Conservation (phyloP, 768 basidiomycete genomes). For the Pluteus cervinus region DNA sequence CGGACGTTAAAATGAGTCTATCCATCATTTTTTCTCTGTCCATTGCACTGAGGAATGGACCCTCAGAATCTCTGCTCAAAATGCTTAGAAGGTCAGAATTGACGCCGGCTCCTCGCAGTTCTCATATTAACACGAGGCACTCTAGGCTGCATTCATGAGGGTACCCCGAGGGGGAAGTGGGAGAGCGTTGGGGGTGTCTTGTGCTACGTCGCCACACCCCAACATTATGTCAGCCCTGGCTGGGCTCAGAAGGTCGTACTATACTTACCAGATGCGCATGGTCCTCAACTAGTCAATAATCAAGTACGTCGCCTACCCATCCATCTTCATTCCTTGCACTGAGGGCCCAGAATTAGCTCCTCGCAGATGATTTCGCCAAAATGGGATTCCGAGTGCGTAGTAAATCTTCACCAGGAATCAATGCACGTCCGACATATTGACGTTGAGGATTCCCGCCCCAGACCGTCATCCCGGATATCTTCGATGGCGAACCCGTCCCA, state of each 20-base stretch:
- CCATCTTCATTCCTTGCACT: not conserved
- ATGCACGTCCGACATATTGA: not conserved
- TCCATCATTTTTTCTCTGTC: no score
- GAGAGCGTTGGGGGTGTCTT: constrained; percentile 39
- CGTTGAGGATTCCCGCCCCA: constrained; percentile 8
- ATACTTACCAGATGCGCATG: constrained; percentile 47
- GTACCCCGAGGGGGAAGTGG: constrained; percentile 32
- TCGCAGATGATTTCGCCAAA: constrained; percentile 35
- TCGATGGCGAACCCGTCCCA: constrained; percentile 35
- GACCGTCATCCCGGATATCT: constrained; percentile 35
- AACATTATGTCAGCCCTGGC: constrained; percentile 47
- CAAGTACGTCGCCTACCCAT: constrained; percentile 36
- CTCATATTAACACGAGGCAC: no score
- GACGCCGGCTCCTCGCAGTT: no score
- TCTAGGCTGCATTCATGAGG: not conserved
- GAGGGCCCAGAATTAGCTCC: constrained; percentile 20
- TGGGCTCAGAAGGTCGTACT: constrained; percentile 56
- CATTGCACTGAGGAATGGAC: no score
- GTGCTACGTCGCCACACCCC: constrained; percentile 50
- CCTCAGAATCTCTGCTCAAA: no score
- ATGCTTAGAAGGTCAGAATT: no score
- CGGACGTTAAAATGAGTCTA: no score
- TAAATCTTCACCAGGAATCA: no score
- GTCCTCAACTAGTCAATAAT: constrained; percentile 38
- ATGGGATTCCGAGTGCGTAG: constrained; percentile 43